These are phyloP conservation scores for Lumnitzera littorea DNA, from an alignment of 345 rosid genomes.

Conservation along the genomic window DNA sequence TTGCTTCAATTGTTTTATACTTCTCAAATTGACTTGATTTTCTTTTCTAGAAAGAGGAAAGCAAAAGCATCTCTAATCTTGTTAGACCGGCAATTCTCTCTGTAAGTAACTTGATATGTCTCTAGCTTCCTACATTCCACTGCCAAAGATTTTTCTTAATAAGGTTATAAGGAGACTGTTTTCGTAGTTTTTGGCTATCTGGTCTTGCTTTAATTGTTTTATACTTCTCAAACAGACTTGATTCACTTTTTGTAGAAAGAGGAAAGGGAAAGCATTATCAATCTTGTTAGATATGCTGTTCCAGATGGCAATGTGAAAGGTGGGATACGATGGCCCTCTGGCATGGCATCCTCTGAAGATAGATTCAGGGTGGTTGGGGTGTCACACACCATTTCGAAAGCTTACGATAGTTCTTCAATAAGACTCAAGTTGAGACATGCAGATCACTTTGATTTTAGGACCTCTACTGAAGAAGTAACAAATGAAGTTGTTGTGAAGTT, in stretches of 20 bases:
- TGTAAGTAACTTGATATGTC: too few relatives aligned
- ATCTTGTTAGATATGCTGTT: too few relatives aligned
- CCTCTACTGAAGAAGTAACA: conserved; percentile 24
- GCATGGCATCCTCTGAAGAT: conserved; percentile 28
- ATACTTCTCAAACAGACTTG: background rate
- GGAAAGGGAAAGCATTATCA: too few relatives aligned
- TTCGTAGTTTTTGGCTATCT: conserved; percentile 14
- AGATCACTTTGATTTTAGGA: conserved; percentile 43
- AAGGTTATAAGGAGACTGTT: too few relatives aligned
- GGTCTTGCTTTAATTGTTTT: background rate
- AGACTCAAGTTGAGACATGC: conserved; percentile 51
- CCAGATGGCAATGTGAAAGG: conserved; percentile 34
- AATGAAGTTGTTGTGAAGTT: conserved; percentile 38
- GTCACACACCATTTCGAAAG: conserved; percentile 33
- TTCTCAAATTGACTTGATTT: background rate
- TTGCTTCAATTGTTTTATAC: background rate
- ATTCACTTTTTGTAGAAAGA: too few relatives aligned
- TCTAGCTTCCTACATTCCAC: too few relatives aligned
- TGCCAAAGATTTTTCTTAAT: too few relatives aligned
- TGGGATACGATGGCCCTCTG: conserved; percentile 60
- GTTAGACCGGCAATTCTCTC: conserved; percentile 20
- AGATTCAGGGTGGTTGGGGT: conserved; percentile 36
- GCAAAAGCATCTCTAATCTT: conserved; percentile 29
- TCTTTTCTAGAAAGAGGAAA: conserved; percentile 50
- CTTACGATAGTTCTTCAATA: conserved; percentile 30